phyloP scores from a whole-genome alignment of 2,329 filamentous ascomycete genomes.

The Aspergillus sp. region DNA sequence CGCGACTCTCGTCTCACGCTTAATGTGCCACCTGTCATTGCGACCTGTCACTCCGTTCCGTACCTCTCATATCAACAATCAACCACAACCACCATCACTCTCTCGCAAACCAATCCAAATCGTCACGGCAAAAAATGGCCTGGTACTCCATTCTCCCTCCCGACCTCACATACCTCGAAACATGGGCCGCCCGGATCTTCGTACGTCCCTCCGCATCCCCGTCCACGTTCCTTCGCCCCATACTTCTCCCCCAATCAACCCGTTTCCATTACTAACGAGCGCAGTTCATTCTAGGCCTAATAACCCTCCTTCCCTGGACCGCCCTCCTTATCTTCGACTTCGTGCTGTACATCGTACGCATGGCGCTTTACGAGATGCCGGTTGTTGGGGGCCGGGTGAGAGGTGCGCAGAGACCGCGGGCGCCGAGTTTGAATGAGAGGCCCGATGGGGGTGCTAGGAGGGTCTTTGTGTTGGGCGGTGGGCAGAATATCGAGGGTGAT shows the following conservation, averaged over 20 bases:
- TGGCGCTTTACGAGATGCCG: conserved; percentile 53
- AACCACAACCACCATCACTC: background rate
- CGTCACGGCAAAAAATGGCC: conserved; percentile 44
- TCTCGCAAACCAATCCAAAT: background rate
- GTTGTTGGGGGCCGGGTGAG: conserved; percentile 55
- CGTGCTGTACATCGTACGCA: conserved; percentile 55
- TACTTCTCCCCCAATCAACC: conserved; percentile 1
- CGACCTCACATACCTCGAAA: conserved; percentile 52
- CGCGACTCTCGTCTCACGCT: too few relatives aligned
- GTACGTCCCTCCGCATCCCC: conserved; percentile 40
- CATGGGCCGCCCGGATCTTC: conserved; percentile 56
- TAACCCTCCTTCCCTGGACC: conserved; percentile 58
- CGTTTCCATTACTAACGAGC: background rate
- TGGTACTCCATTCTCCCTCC: conserved; percentile 60
- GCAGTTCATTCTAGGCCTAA: conserved; percentile 54
- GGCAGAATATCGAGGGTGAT: conserved; percentile 11
- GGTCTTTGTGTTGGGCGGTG: conserved; percentile 19
- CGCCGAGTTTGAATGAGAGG: conserved; percentile 55
- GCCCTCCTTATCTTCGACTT: conserved; percentile 58
- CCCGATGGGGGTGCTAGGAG: conserved; percentile 40
- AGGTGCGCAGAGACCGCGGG: conserved; percentile 53
- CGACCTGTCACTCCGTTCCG: too few relatives aligned
- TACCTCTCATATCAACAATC: background rate
- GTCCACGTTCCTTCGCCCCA: conserved; percentile 1
- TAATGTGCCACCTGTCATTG: too few relatives aligned